Conservation (phyloP, 2,329 filamentous ascomycete species). For the Aureobasidium namibiae region DNA sequence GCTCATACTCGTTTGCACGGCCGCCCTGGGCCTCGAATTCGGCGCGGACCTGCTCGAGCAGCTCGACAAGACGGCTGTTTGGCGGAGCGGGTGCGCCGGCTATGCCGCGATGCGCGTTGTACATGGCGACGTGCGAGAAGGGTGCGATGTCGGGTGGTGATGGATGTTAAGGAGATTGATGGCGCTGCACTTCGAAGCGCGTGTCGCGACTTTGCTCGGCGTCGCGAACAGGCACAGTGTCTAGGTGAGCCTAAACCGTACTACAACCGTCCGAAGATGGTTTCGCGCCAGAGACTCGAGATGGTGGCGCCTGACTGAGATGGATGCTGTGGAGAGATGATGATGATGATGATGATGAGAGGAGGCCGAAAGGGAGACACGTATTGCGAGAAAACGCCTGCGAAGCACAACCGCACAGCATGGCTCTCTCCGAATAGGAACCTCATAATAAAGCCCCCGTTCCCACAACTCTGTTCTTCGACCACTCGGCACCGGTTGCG, state of each 20-base stretch:
- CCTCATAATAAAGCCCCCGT: not conserved
- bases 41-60: constrained; percentile 79
- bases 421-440: not conserved
- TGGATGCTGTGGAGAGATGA: not conserved
- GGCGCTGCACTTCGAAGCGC: not conserved
- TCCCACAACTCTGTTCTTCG: constrained; percentile 5
- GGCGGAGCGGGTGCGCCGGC: constrained; percentile 50
- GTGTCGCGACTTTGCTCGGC: constrained; percentile 5
- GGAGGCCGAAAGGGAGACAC: not conserved
- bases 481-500: constrained; percentile 5
- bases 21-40: constrained; percentile 76
- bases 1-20: constrained; percentile 79
- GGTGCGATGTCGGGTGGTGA: not conserved
- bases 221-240: constrained; percentile 1
- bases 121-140: constrained; percentile 55
- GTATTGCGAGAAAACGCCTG: constrained; percentile 1
- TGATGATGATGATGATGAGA: not conserved
- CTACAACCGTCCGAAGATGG: not conserved
- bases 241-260: not conserved
- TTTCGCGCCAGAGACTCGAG: not conserved
- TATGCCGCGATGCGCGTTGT: constrained; percentile 78
- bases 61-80: constrained; percentile 72
- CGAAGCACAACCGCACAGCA: not conserved
- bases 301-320: not conserved
- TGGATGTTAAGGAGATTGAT: not conserved